Base-by-base conservation (phyloP, 768 basidiomycete genomes). In the Leccinum boreale region DNA sequence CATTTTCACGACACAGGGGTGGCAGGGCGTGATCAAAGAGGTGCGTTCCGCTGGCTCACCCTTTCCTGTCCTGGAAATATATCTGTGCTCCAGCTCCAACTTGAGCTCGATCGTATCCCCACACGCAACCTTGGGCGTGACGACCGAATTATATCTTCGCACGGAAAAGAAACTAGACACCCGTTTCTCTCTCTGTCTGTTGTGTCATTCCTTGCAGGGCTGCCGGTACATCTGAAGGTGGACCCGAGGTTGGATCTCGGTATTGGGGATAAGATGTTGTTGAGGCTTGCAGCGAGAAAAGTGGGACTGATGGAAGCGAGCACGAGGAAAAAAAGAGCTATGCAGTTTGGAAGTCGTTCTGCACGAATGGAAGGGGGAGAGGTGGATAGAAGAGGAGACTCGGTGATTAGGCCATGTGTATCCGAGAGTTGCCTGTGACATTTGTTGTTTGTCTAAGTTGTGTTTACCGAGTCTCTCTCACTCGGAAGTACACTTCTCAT, bases 271-370 rank as follows among this genome's bases (percentile, higher is more conserved):
- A 99, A 99, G 77, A 79, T 89, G 73, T 68, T 99, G 47, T 67
- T 98, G 53, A 76, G 96, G 55, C 69, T 89, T 28, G 85, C 88
- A 2, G 85, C 89, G 35, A 74, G 77, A 60, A 83, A 83, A 62
- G 65, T 94, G n/a, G 94, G 95, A 0, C 76, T 98, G 45, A 72
- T 81, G 2, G 83, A 86, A 61, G 91, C 92, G 5, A 89, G 89
- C 60, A 58, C 64, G 53, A 77, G 92, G 61, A 94, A 89, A 70
- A 99, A 99, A 75, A 73, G 90, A 58, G 97, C 97, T 14, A 97
- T 98, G 90, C 97, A 98, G 67, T 99, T 99, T 75, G 96, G 96
- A 17, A 90, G 84, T 65, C 85, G 86, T 72, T 90, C 91, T 29
- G 92, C 92, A 17, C 77, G 90, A 58, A 92, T 94, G 91, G 85